Base-by-base conservation (phyloP, 2,329 filamentous ascomycete genomes). In the Nigrospora sphaerica region DNA sequence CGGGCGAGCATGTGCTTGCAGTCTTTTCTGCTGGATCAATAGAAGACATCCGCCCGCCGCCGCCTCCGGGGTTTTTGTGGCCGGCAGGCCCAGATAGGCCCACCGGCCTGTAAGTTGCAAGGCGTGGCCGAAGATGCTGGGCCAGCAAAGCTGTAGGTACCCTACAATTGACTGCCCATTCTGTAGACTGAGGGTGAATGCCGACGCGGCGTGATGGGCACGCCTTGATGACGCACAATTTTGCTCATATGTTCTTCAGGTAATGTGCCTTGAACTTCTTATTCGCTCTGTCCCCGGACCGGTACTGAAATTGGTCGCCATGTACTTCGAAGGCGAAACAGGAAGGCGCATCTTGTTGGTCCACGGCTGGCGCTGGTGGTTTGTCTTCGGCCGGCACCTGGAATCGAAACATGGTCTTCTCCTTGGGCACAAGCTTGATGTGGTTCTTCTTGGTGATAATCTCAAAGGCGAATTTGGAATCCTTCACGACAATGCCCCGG, bases 241-340 rank as follows among this genome's bases (percentile, higher is more conserved):
- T 28, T 7, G 19, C 45, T 86, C 72, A 95, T 13, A 95, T 64
- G 53, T 87, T 82, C 42, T 82, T 76, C 52, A 90, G 72, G 58
- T 88, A 89, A 62, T 92, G 90, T 61, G 80, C 75, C 68, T 93
- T 95, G 68, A 95, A 95, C 69, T 95, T 97, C 69, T 82, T 89
- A 57, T 86, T 95, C 42, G 90, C 88, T 18, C 93, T 74, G 62
- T 97, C 92, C 14, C 86, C 82, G 3, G 92, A 83, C 12, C 90
- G 77, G 54, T 84, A 81, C 73, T 89, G 81, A 59, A 97, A 91
- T 61, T 95, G 88, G 56, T 89, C 86, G 3, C 93, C 93, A 52
- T 92, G 78, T 2, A 97, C 72, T 63, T 97, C 92, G 57, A 96
- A 93, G 0, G 83, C 75, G 58, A 96, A 73, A 16, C 70, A 69